These are phyloP conservation scores for Fomitopsis palustris DNA, from an alignment of 1,284 basidiomycete genomes.

Conservation along the genomic window DNA sequence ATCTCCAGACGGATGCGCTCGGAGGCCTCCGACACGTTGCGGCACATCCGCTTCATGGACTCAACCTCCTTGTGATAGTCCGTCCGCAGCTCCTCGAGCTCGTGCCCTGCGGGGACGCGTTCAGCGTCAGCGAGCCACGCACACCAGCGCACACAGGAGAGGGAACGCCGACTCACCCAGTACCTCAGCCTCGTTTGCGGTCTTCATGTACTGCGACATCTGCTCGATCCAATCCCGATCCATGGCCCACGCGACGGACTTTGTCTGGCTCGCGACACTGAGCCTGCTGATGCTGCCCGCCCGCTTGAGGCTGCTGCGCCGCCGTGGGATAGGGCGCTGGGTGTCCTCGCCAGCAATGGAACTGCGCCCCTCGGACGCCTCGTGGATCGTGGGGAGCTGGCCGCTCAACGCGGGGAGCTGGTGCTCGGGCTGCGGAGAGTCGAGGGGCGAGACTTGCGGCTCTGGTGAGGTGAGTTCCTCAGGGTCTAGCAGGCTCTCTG, in stretches of 20 bases:
- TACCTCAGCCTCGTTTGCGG: conserved; percentile 49
- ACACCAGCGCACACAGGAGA: not conserved
- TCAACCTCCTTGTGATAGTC: conserved; percentile 58
- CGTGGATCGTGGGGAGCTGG: conserved; percentile 28
- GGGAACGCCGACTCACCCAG: conserved; percentile 40
- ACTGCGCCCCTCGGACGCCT: conserved; percentile 17
- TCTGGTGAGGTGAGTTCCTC: conserved; percentile 17
- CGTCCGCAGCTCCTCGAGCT: conserved; percentile 52
- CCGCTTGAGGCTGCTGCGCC: conserved; percentile 62
- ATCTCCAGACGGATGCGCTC: conserved; percentile 52
- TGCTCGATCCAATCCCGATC: conserved; percentile 55
- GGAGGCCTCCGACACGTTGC: conserved; percentile 51
- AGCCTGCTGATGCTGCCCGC: conserved; percentile 38
- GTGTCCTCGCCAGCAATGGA: conserved; percentile 5
- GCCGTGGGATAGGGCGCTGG: conserved; percentile 37
- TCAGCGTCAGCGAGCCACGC: conserved; percentile 1
- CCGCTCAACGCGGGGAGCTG: conserved; percentile 17
- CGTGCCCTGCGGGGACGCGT: conserved; percentile 34
- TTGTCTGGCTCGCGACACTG: conserved; percentile 53
- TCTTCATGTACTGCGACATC: conserved; percentile 50
- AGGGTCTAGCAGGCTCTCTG: conserved; percentile 10
- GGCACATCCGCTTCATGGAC: conserved; percentile 51
- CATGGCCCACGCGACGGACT: conserved; percentile 74
- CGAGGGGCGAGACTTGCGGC: conserved; percentile 8
- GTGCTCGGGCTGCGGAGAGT: not conserved